Evolutionary conservation across 2,329 filamentous ascomycete species (phyloP), one percentile per base, ranked within the genome.

Genomic region (Hypoxylon sp.): DNA sequence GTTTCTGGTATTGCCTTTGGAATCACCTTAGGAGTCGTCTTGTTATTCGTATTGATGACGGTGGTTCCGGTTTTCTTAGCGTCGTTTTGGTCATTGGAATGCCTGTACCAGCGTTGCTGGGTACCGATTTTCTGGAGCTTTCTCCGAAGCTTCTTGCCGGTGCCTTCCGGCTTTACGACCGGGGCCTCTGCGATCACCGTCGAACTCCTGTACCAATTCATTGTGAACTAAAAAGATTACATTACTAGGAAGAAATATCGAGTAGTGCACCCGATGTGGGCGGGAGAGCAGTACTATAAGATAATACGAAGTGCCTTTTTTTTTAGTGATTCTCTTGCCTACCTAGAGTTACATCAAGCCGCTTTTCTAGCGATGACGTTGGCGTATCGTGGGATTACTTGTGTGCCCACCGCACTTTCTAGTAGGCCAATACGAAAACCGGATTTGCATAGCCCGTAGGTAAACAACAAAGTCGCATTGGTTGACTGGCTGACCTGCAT

Each of bases 401-500:
- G 50, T 46, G 63, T 67, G 66, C 60, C 69, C 70, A 65, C 64
- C 62, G 48, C 48, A 60, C 51, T 28, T 51, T 43, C 64, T 60
- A 57, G 48, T 53, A 69, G 62, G 56, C 71, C 74, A 76, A 76
- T 76, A 75, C 74, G 74, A 76, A 76, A 75, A 74, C 75, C 68
- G 72, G 74, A 73, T 76, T 75, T 70, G 50, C 65, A 72, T 71
- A 68, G 63, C 62, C 62, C 62, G 65, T 68, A 48, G 50, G 65
- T 68, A 48, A 46, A 63, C 59, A 62, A 36, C 63, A 62, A 62
- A 61, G 60, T 66, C 25, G 55, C 63, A 62, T 60, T 65, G 61
- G 64, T 41, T 59, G 30, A 43, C 21, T 60, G 63, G 57, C 68
- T 71, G 60, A 69, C 68, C 57, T 67, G 67, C 70, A 72, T 30